Conservation (phyloP, 208 protist genomes). For the Acanthamoeba lenticulata region DNA sequence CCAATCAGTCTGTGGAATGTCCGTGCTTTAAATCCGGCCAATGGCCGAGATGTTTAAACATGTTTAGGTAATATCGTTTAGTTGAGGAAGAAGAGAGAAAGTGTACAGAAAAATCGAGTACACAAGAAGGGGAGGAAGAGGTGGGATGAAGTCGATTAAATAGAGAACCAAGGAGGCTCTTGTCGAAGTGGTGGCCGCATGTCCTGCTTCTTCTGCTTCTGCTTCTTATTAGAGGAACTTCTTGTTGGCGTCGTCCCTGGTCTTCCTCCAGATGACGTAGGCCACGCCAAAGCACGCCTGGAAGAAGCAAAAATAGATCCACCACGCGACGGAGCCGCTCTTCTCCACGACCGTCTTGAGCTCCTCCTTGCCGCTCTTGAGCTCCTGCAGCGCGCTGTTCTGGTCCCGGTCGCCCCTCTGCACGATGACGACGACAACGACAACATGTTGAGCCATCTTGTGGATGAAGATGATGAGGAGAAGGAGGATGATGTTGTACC, state of each 20-base stretch:
- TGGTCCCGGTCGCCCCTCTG: conserved; percentile 46
- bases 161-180: too few species aligned
- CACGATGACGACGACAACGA: not conserved
- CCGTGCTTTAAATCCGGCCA: too few species aligned
- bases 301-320: conserved; percentile 64
- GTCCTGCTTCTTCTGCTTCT: too few species aligned
- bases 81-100: too few species aligned
- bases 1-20: too few species aligned
- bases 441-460: not conserved
- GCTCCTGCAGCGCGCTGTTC: conserved; percentile 19
- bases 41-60: too few species aligned
- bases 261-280: conserved; percentile 9
- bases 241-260: conserved; percentile 63
- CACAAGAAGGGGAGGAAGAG: too few species aligned
- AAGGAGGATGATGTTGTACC: not conserved
- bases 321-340: conserved; percentile 39
- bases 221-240: conserved; percentile 64
- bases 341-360: conserved; percentile 28
- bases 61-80: too few species aligned
- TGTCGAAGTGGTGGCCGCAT: too few species aligned
- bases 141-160: too few species aligned
- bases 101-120: too few species aligned
- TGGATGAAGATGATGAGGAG: too few species aligned
- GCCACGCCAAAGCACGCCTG: conserved; percentile 50
- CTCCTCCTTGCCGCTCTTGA: conserved; percentile 42